Evolutionary conservation across 106 monocot genomes (phyloP).

Genomic region (Hemerocallis citrina): DNA sequence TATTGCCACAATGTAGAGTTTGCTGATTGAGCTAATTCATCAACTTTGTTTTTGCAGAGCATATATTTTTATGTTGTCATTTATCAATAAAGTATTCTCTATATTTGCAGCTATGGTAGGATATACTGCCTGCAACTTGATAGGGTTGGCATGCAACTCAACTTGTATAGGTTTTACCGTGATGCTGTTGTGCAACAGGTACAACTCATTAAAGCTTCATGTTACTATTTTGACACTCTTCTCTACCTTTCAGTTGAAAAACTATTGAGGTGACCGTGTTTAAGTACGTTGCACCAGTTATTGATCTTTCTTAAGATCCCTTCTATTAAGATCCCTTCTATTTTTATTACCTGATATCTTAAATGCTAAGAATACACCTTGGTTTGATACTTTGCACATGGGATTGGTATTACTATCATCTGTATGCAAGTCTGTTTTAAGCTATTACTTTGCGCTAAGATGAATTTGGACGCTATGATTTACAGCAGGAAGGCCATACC

Average conservation of each 20-base stretch:
- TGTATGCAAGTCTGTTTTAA: too few relatives aligned
- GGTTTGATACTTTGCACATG: too few relatives aligned
- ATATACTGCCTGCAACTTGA: slow-evolving; percentile 94
- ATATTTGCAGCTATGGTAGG: slow-evolving; percentile 77
- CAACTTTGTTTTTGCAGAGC: not conserved
- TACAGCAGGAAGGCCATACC: too few relatives aligned
- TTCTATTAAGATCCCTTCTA: too few relatives aligned
- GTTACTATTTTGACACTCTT: not conserved
- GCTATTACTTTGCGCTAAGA: too few relatives aligned
- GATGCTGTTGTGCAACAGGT: slow-evolving; percentile 98
- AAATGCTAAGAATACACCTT: too few relatives aligned
- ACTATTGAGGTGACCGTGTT: not conserved
- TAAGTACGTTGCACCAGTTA: too few relatives aligned
- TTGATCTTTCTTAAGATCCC: too few relatives aligned
- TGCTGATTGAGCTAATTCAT: not conserved
- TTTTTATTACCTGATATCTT: too few relatives aligned
- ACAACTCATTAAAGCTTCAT: not conserved
- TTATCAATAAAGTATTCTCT: not conserved
- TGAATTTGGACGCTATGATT: too few relatives aligned
- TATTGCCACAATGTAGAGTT: slow-evolving; percentile 67
- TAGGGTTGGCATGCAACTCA: slow-evolving; percentile 56
- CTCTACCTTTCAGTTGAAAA: not conserved
- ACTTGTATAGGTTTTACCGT: slow-evolving; percentile 89
- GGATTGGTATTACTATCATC: too few relatives aligned
- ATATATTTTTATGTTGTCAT: not conserved